A percentile compares a stretch with the other conserved stretches of the same genome.
Conservation (phyloP, 768 basidiomycete species). For the Leccinum uliginosum region DNA sequence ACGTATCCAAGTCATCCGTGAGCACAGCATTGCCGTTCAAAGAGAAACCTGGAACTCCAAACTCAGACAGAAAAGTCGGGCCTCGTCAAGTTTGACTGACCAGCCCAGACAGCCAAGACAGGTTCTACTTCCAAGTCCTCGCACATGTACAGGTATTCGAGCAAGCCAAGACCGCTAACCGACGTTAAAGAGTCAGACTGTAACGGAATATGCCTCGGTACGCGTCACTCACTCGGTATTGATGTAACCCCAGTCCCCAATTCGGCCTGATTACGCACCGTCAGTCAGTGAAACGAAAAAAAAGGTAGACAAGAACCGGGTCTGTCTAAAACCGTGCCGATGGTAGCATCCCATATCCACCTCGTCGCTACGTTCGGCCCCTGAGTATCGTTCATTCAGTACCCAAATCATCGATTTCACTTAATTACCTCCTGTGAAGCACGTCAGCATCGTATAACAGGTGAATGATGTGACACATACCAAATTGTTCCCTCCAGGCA, state of each 20-base stretch:
- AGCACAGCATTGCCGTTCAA: neutral
- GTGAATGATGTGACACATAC: slow-evolving; percentile 27
- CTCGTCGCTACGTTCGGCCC: slow-evolving; percentile 47
- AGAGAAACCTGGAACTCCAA: neutral
- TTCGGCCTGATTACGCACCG: slow-evolving; percentile 33
- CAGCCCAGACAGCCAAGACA: neutral
- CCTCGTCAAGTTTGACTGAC: neutral
- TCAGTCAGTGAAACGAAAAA: neutral
- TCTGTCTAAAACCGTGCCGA: slow-evolving; percentile 47
- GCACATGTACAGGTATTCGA: neutral
- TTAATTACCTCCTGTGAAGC: slow-evolving; percentile 36
- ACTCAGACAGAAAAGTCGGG: neutral
- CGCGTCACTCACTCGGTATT: slow-evolving; percentile 30
- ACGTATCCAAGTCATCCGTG: neutral
- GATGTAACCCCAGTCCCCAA: slow-evolving; percentile 55
- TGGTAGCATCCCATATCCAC: slow-evolving; percentile 65
- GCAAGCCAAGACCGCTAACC: neutral
- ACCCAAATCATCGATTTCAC: neutral
- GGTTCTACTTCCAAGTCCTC: neutral
- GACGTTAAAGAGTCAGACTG: neutral
- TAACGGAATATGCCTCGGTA: neutral
- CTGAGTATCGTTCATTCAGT: slow-evolving; percentile 24
- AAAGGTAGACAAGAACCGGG: slow-evolving; percentile 27
- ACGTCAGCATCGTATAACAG: slow-evolving; percentile 19
- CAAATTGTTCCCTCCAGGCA: slow-evolving; percentile 65